Conservation (phyloP, 2,329 filamentous ascomycete genomes). For the Cordyceps farinosa region DNA sequence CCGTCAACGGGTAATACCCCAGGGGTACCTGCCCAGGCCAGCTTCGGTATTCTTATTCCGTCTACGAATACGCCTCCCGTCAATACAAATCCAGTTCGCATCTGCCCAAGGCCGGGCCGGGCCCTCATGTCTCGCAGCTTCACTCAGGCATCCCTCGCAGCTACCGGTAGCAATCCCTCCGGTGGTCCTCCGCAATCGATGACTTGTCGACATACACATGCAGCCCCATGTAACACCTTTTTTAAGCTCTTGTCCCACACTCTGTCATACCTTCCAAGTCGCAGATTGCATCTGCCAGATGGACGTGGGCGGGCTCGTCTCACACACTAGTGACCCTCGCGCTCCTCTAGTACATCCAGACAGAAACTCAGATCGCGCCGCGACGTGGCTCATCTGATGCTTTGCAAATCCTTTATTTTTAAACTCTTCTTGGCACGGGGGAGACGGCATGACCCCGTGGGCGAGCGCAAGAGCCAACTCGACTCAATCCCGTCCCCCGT, state of each 20-base stretch:
- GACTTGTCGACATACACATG: background rate
- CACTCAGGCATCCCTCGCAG: background rate
- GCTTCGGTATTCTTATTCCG: conserved; percentile 1
- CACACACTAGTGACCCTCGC: background rate
- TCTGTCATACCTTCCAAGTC: background rate
- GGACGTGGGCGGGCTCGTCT: background rate
- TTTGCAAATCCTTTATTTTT: background rate
- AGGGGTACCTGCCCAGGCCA: background rate
- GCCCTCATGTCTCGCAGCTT: background rate
- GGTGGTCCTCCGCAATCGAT: background rate
- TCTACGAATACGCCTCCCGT: background rate
- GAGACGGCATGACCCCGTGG: background rate
- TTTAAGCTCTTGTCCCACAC: conserved; percentile 5
- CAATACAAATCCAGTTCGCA: background rate
- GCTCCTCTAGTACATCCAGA: background rate
- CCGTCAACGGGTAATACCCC: background rate
- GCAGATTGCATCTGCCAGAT: conserved; percentile 8
- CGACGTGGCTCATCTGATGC: conserved; percentile 7
- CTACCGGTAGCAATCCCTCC: background rate
- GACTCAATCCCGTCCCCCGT: conserved; percentile 3
- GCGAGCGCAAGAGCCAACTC: background rate
- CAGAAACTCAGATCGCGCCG: background rate
- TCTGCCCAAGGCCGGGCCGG: background rate
- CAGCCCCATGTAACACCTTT: background rate
- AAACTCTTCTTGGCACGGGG: background rate